Conservation (phyloP, 306 rosid species). For the Quercus variabilis region DNA sequence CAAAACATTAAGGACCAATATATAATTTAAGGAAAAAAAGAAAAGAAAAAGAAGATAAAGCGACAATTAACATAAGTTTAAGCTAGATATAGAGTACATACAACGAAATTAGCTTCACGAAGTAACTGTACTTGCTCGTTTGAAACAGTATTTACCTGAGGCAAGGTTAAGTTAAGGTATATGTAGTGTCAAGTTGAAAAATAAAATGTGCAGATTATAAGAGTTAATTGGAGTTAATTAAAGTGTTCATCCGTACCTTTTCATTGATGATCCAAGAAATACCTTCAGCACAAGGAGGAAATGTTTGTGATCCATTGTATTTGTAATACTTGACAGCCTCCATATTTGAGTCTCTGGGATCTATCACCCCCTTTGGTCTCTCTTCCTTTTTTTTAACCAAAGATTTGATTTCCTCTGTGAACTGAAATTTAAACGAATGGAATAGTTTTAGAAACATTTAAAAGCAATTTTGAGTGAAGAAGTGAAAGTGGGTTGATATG, state of each 20-base stretch:
- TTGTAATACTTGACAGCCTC: conserved; percentile 48
- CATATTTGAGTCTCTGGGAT: conserved; percentile 39
- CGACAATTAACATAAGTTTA: too few species aligned
- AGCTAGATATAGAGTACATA: not conserved
- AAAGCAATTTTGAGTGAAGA: not conserved
- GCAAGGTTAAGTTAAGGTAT: too few species aligned
- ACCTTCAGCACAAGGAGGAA: conserved; percentile 74
- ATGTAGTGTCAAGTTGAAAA: too few species aligned
- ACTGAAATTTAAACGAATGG: conserved; percentile 27
- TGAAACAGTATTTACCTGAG: conserved; percentile 43
- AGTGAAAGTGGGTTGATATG: too few species aligned
- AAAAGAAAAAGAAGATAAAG: too few species aligned
- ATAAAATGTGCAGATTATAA: not conserved
- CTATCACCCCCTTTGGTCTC: conserved; percentile 33
- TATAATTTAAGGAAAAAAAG: too few species aligned
- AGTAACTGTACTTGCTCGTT: not conserved
- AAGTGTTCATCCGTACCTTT: conserved; percentile 31
- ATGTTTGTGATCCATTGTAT: conserved; percentile 69
- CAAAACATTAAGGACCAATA: too few species aligned
- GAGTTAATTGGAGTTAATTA: too few species aligned
- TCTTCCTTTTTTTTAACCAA: conserved; percentile 28
- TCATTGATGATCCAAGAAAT: conserved; percentile 65
- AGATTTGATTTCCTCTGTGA: conserved; percentile 22
- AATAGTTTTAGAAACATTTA: not conserved
- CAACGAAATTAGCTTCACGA: not conserved